Evolutionary conservation across 768 basidiomycete species (phyloP).

Genomic region (Royoungia palumana): DNA sequence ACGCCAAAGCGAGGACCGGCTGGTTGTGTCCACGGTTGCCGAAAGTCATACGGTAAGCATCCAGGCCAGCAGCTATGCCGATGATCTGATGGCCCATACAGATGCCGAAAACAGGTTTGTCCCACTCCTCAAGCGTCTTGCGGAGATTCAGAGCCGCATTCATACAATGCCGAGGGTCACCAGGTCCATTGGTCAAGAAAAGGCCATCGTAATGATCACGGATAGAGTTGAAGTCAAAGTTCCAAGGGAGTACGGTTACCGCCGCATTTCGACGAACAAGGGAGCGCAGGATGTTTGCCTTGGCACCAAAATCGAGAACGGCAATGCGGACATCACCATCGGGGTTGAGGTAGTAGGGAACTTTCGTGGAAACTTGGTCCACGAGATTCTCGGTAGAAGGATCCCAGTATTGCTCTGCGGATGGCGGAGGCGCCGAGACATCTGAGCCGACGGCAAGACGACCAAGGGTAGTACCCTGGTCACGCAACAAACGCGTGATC

Average conservation of each 20-base stretch:
- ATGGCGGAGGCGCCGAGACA: conserved; percentile 55
- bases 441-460: conserved; percentile 83
- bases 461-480: conserved; percentile 96
- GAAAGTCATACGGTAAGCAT: conserved; percentile 98
- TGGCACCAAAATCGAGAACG: conserved; percentile 94
- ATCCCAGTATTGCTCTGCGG: conserved; percentile 82
- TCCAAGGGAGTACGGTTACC: conserved; percentile 96
- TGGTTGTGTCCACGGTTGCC: conserved; percentile 99
- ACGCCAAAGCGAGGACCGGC: conserved; percentile 94
- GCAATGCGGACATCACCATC: conserved; percentile 88
- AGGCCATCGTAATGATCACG: conserved; percentile 91
- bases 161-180: conserved; percentile 88
- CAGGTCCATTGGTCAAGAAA: conserved; percentile 96
- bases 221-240: conserved; percentile 91
- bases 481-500: conserved; percentile 88
- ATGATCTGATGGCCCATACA: conserved; percentile 99
- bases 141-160: conserved; percentile 79
- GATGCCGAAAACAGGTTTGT: conserved; percentile 93
- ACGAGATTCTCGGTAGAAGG: conserved; percentile 91
- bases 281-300: conserved; percentile 94
- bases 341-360: conserved; percentile 82
- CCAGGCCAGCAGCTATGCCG: conserved; percentile 94
- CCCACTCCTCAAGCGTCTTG: conserved; percentile 83
- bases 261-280: conserved; percentile 88
- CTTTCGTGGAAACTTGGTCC: conserved; percentile 85